These are phyloP conservation scores for Aschersonia sp. DNA, from an alignment of 2,329 filamentous ascomycete genomes.

Conservation along the genomic window DNA sequence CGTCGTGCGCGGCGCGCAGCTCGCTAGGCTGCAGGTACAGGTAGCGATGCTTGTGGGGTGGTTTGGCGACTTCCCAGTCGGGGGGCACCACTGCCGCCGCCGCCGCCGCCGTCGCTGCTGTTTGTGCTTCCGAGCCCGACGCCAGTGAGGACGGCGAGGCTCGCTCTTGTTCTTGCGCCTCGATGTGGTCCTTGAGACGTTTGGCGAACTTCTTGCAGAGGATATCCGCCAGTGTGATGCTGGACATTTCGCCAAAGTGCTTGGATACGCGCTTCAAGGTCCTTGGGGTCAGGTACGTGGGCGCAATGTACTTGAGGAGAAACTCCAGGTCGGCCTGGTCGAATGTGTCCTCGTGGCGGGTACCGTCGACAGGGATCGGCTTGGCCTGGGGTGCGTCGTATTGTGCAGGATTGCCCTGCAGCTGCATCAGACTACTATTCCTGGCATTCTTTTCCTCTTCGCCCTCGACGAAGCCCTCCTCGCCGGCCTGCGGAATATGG, in stretches of 20 bases:
- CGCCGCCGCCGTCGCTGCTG: slow-evolving; percentile 27
- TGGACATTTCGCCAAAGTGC: slow-evolving; percentile 70
- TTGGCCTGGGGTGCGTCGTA: slow-evolving; percentile 66
- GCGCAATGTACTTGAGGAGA: slow-evolving; percentile 76
- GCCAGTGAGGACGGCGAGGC: slow-evolving; percentile 3
- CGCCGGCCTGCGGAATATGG: slow-evolving; percentile 88
- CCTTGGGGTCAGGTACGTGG: slow-evolving; percentile 83
- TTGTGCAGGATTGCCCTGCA: slow-evolving; percentile 80
- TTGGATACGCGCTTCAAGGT: slow-evolving; percentile 70
- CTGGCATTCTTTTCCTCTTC: slow-evolving; percentile 78
- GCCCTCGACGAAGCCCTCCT: slow-evolving; percentile 80
- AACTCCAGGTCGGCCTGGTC: slow-evolving; percentile 77
- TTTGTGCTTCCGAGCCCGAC: no score
- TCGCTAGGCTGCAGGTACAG: slow-evolving; percentile 55
- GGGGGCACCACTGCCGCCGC: slow-evolving; percentile 41
- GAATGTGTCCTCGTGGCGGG: slow-evolving; percentile 34
- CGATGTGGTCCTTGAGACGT: slow-evolving; percentile 56
- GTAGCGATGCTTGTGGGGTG: slow-evolving; percentile 91
- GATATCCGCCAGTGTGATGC: slow-evolving; percentile 67
- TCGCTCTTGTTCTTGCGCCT: slow-evolving; percentile 34
- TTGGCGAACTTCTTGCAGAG: slow-evolving; percentile 64
- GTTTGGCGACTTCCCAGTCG: slow-evolving; percentile 62
- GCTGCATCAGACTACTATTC: slow-evolving; percentile 81
- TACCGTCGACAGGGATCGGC: slow-evolving; percentile 30
- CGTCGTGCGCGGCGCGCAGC: slow-evolving; percentile 20